phyloP scores from a whole-genome alignment of 2,329 filamentous ascomycete species.

The Diaporthe destruens region DNA sequence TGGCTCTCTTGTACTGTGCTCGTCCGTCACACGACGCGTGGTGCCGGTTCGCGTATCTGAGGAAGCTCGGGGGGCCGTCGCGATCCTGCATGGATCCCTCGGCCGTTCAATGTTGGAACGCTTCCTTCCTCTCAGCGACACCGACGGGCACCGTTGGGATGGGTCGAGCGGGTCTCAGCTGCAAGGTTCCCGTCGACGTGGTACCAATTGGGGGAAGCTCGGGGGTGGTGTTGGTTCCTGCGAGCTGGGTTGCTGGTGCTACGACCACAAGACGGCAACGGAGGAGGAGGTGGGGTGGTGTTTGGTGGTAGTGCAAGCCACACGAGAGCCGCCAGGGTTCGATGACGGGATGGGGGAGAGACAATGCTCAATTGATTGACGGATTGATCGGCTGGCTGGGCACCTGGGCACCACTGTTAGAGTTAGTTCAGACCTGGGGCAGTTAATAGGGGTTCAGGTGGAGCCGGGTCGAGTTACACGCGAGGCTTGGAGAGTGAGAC shows the following conservation, averaged over 20 bases:
- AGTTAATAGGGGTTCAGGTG: constrained; percentile 9
- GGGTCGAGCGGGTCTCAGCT: constrained; percentile 22
- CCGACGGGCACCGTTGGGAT: constrained; percentile 28
- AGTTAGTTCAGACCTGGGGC: too few relatives aligned
- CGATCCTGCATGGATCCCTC: constrained; percentile 30
- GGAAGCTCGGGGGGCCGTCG: not conserved
- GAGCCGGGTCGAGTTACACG: constrained; percentile 28
- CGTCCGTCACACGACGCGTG: not conserved
- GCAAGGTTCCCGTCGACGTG: constrained; percentile 32
- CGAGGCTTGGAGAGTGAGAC: constrained; percentile 21
- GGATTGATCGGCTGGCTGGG: constrained; percentile 20
- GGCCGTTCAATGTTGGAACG: constrained; percentile 4
- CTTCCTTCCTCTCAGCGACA: not conserved
- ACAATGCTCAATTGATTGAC: constrained; percentile 17
- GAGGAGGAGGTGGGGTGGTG: not conserved
- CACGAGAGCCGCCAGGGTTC: not conserved
- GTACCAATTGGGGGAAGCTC: constrained; percentile 12
- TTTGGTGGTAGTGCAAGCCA: not conserved
- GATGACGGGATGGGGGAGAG: not conserved
- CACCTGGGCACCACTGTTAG: not conserved
- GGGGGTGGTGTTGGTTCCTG: not conserved
- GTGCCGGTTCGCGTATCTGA: constrained; percentile 30
- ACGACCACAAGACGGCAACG: not conserved
- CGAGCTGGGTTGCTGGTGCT: not conserved
- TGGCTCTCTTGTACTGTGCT: not conserved